Conservation (phyloP, 176 grass and related monocot species). For the Rhipidocladum racemiflorum region DNA sequence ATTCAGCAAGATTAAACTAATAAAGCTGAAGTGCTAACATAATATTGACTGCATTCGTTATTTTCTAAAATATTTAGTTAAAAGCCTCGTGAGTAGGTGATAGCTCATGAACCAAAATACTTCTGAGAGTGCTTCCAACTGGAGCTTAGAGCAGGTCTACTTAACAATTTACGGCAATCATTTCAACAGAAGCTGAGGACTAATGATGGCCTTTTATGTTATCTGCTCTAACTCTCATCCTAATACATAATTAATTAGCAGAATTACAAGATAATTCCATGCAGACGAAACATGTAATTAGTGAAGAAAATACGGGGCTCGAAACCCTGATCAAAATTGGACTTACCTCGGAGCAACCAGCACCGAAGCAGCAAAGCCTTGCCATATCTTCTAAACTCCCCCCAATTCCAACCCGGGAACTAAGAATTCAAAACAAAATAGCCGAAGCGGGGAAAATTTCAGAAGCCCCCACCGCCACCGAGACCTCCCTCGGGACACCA, state of each 20-base stretch:
- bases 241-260: background rate
- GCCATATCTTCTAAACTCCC: slow-evolving; percentile 18
- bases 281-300: background rate
- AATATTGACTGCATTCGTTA: background rate
- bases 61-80: background rate
- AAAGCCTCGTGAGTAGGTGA: background rate
- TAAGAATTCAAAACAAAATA: background rate
- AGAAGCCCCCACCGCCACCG: background rate
- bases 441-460: background rate
- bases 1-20: background rate
- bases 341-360: slow-evolving; percentile 37
- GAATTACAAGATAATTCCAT: background rate
- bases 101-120: background rate
- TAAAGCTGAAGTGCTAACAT: background rate
- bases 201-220: background rate
- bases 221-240: background rate
- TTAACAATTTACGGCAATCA: background rate
- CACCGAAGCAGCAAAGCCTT: slow-evolving; percentile 42
- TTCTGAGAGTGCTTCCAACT: background rate
- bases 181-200: background rate
- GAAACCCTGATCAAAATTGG: background rate
- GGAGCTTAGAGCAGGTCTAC: background rate
- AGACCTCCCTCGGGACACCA: slow-evolving; percentile 19
- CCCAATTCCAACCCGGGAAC: background rate
- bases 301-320: background rate